Evolutionary conservation across 257 asterid species (phyloP).

Genomic region (Capsicum pubescens): DNA sequence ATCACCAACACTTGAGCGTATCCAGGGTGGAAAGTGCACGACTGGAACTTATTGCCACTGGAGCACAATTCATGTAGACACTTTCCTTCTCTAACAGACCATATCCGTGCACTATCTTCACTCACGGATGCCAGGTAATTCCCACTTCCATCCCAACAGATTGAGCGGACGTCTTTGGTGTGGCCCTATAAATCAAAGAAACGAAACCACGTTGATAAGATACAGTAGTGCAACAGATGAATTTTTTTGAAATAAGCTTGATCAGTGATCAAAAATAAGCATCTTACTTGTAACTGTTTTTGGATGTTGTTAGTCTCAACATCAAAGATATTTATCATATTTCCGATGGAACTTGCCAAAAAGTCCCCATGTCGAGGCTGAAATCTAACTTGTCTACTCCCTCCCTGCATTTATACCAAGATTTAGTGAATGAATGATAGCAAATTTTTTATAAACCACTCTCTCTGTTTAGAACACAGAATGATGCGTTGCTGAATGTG

Average conservation of each 20-base stretch:
- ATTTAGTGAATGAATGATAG: neutral
- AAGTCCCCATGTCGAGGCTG: slow-evolving; percentile 46
- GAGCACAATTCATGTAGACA: slow-evolving; percentile 40
- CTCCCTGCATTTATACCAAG: slow-evolving; percentile 50
- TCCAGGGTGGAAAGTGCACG: slow-evolving; percentile 55
- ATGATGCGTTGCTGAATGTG: neutral
- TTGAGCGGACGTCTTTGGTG: slow-evolving; percentile 41
- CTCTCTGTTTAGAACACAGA: neutral
- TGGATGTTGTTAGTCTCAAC: slow-evolving; percentile 42
- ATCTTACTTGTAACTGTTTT: slow-evolving; percentile 45
- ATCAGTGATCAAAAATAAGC: neutral
- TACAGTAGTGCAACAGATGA: neutral
- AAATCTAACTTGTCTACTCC: slow-evolving; percentile 49
- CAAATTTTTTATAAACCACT: neutral
- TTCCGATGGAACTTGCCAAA: slow-evolving; percentile 51
- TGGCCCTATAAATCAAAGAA: slow-evolving; percentile 47
- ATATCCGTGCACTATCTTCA: slow-evolving; percentile 53
- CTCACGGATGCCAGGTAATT: slow-evolving; percentile 50
- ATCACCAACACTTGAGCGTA: slow-evolving; percentile 44
- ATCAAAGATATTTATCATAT: slow-evolving; percentile 48
- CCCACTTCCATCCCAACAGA: slow-evolving; percentile 54
- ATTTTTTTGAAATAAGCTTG: neutral
- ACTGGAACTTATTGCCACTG: slow-evolving; percentile 43
- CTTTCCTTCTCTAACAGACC: slow-evolving; percentile 43
- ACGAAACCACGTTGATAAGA: neutral